Evolutionary conservation across 1,139 yeast genomes (phyloP).

Genomic region (Magnusiomyces sp.): DNA sequence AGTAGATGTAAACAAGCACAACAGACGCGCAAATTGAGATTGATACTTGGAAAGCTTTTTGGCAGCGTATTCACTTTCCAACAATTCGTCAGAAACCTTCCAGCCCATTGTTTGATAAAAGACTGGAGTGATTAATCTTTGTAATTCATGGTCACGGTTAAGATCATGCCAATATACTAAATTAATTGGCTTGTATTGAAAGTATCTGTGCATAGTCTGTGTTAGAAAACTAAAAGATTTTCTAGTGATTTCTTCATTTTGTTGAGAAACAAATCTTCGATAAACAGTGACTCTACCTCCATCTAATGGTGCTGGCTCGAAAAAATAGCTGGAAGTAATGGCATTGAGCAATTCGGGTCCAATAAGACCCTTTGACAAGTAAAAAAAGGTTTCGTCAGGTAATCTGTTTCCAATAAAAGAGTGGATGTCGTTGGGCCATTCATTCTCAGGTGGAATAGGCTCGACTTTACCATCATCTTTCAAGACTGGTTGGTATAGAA

Average conservation of each 20-base stretch:
- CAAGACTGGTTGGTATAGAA: constrained; percentile 60
- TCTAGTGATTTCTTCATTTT: constrained; percentile 43
- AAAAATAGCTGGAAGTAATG: constrained; percentile 53
- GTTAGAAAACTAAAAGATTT: constrained; percentile 61
- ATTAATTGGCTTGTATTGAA: constrained; percentile 61
- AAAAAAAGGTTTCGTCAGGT: constrained; percentile 80
- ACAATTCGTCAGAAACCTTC: constrained; percentile 17
- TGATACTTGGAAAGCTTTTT: constrained; percentile 1
- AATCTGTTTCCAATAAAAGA: constrained; percentile 77
- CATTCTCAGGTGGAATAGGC: constrained; percentile 37
- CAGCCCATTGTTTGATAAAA: constrained; percentile 17
- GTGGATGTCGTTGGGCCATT: constrained; percentile 71
- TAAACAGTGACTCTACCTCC: constrained; percentile 53
- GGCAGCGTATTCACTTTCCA: constrained; percentile 5
- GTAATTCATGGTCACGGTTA: constrained; percentile 18
- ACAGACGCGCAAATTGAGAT: not conserved
- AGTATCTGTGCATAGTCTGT: constrained; percentile 71
- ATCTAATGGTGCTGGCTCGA: constrained; percentile 65
- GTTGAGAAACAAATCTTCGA: constrained; percentile 44
- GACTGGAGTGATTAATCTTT: constrained; percentile 20
- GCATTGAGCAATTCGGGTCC: constrained; percentile 61
- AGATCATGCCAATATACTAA: constrained; percentile 46
- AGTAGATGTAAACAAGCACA: not conserved
- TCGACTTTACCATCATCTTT: constrained; percentile 63
- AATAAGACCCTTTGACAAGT: constrained; percentile 69